Evolutionary conservation across 2,329 filamentous ascomycete species (phyloP), one percentile per base, ranked within the genome.

Genomic region (Penicillium sp.): DNA sequence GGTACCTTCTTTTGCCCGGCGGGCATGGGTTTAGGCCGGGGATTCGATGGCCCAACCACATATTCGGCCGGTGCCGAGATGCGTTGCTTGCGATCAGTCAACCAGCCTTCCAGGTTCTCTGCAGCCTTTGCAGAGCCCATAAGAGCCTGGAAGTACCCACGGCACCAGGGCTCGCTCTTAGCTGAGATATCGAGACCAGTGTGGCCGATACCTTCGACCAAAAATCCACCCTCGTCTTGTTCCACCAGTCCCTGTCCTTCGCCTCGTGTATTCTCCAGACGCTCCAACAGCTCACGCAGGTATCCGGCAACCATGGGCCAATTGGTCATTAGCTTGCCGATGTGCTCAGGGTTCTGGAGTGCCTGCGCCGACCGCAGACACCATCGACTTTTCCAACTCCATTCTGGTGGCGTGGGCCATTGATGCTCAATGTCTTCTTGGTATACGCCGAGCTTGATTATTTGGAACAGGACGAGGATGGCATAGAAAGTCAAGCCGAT

Each of bases 21-120:
- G 0, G 84, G 81, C 27, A 89, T 76, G 0, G 87, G 87, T 51
- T 77, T 79, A 1, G 89, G 89, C 41, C 81, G 75, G 1, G 87
- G 87, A 62, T 96, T 96, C 3, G 86, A 88, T 1, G 88, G 87
- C 0, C 89, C 89, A 33, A 86, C 76, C 38, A 96, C 80, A 47
- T 84, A 81, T 31, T 86, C 81, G 4, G 79, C 77, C 0, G 86
- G 81, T 51, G 87, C 91, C 19, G 84, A 76, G 17, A 84, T 67
- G 28, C 77, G 75, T 48, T 81, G 75, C 7, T 76, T 83, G 30
- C 68, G 80, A 63, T 94, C 88, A 29, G 77, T 73, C 11, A 94
- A 74, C 76, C 83, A 88, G 33, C 84, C 85, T 49, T 95, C 87
- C 16, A 94, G 70, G 52, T 90, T 80, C 66, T 96, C 90, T 4